A percentile compares a stretch with the other conserved stretches of the same genome.
Evolutionary conservation across 2,329 filamentous ascomycete species (phyloP).

Genomic region (Stagonosporopsis vannaccii): DNA sequence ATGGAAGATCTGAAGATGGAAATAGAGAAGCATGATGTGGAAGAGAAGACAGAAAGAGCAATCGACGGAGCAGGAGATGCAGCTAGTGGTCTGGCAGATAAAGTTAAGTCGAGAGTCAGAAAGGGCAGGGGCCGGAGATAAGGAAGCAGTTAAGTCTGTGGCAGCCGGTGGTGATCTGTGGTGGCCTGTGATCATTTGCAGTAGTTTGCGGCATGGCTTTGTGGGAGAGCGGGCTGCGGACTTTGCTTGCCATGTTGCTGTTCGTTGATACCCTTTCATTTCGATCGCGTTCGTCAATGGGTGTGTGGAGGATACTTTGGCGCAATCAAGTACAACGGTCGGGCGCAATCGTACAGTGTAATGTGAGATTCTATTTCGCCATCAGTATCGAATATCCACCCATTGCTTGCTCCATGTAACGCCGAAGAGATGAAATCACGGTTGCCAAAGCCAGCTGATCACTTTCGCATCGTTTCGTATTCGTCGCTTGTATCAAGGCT

Average conservation of each 20-base stretch:
- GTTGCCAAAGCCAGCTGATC: slow-evolving; percentile 41
- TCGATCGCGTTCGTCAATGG: slow-evolving; percentile 10
- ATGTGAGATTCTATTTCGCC: slow-evolving; percentile 38
- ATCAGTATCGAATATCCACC: slow-evolving; percentile 39
- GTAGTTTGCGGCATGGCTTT: not conserved
- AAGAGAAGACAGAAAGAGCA: slow-evolving; percentile 50
- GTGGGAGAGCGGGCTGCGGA: slow-evolving; percentile 12
- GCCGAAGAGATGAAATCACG: slow-evolving; percentile 45
- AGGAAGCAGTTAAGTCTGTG: not conserved
- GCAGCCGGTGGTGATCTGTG: no score
- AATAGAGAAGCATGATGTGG: slow-evolving; percentile 62
- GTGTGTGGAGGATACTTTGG: slow-evolving; percentile 4
- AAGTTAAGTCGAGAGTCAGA: slow-evolving; percentile 35
- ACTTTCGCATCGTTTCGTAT: slow-evolving; percentile 52
- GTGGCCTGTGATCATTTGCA: no score
- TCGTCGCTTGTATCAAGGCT: slow-evolving; percentile 52
- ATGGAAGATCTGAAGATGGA: slow-evolving; percentile 63
- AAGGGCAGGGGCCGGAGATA: slow-evolving; percentile 39
- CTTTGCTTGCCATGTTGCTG: slow-evolving; percentile 11
- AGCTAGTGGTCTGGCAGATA: slow-evolving; percentile 39
- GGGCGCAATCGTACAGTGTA: slow-evolving; percentile 27
- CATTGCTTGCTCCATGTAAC: slow-evolving; percentile 33
- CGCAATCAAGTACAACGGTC: slow-evolving; percentile 22
- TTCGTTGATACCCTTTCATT: slow-evolving; percentile 14
- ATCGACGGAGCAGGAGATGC: slow-evolving; percentile 44